Conservation (phyloP, 1,284 basidiomycete species). For the Ceratobasidium papillatum region DNA sequence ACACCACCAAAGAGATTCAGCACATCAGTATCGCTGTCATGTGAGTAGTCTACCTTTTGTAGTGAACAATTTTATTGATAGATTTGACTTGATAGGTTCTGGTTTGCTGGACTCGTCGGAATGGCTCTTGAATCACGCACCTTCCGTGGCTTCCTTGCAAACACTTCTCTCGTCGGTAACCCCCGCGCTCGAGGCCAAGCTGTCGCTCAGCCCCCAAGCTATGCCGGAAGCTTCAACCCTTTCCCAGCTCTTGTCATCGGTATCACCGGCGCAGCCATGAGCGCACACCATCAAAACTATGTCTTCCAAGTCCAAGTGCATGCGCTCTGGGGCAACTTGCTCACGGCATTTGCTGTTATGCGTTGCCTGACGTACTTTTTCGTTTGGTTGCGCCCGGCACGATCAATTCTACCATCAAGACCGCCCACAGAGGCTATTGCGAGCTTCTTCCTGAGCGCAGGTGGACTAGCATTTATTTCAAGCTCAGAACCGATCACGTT, state of each 20-base stretch:
- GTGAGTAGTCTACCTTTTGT: slow-evolving; percentile 55
- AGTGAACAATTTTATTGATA: neutral
- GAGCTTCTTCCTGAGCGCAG: slow-evolving; percentile 86
- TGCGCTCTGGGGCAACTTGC: slow-evolving; percentile 89
- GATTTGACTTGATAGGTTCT: slow-evolving; percentile 78
- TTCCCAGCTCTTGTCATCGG: slow-evolving; percentile 94
- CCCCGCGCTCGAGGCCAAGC: slow-evolving; percentile 48
- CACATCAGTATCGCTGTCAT: slow-evolving; percentile 88
- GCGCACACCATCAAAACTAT: slow-evolving; percentile 92
- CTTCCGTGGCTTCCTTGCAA: slow-evolving; percentile 60
- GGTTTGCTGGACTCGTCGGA: slow-evolving; percentile 90
- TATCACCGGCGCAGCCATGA: slow-evolving; percentile 94
- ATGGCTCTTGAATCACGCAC: slow-evolving; percentile 87
- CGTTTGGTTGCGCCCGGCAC: slow-evolving; percentile 81
- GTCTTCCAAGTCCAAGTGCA: slow-evolving; percentile 91
- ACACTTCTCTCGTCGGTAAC: slow-evolving; percentile 48
- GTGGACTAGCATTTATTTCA: slow-evolving; percentile 91
- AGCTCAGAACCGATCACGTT: slow-evolving; percentile 91
- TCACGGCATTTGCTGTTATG: slow-evolving; percentile 80
- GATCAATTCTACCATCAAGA: slow-evolving; percentile 84
- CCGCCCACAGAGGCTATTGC: slow-evolving; percentile 94
- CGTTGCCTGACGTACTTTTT: slow-evolving; percentile 93
- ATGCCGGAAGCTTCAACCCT: slow-evolving; percentile 87
- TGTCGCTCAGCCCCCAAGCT: slow-evolving; percentile 72
- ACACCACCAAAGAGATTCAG: slow-evolving; percentile 91